phyloP scores from a whole-genome alignment of 2,329 filamentous ascomycete genomes.

The Falciphora oryzae region DNA sequence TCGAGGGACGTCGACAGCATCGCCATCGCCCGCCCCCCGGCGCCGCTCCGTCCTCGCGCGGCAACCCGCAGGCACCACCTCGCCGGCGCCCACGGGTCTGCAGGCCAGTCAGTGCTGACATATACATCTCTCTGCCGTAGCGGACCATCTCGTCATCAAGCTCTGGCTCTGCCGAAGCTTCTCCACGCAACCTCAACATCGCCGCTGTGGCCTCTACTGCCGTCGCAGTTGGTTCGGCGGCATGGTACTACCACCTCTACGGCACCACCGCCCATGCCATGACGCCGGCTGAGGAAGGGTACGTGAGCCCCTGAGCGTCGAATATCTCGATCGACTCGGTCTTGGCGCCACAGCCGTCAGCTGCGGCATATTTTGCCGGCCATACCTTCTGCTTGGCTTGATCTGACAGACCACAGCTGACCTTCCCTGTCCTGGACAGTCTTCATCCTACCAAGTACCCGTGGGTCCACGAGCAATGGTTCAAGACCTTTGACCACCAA shows the following conservation, averaged over 20 bases:
- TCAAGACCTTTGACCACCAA: conserved; percentile 95
- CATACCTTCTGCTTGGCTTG: background rate
- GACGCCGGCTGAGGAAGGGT: conserved; percentile 94
- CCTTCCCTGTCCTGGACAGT: conserved; percentile 42
- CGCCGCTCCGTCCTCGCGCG: background rate
- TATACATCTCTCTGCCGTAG: conserved; percentile 30
- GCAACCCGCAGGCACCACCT: background rate
- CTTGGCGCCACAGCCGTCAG: background rate
- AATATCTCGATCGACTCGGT: background rate
- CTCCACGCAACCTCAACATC: conserved; percentile 76
- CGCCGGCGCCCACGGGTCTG: too few species aligned
- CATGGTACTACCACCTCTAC: conserved; percentile 97
- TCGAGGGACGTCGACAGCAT: background rate
- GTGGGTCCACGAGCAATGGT: conserved; percentile 88
- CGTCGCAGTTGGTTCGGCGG: conserved; percentile 80
- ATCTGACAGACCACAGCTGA: conserved; percentile 21
- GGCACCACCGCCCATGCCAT: conserved; percentile 81
- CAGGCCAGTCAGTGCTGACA: conserved; percentile 29
- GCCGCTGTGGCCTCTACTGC: conserved; percentile 82
- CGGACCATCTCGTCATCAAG: conserved; percentile 68
- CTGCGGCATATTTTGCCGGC: conserved; percentile 22
- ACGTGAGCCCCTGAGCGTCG: conserved; percentile 49
- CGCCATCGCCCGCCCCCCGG: background rate
- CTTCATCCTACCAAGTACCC: conserved; percentile 89
- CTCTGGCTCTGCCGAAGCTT: conserved; percentile 61